Percentiles rank a stretch among this genome's conserved stretches.
Conservation (phyloP, 2,329 filamentous ascomycete genomes). For the Verticillium longisporum region DNA sequence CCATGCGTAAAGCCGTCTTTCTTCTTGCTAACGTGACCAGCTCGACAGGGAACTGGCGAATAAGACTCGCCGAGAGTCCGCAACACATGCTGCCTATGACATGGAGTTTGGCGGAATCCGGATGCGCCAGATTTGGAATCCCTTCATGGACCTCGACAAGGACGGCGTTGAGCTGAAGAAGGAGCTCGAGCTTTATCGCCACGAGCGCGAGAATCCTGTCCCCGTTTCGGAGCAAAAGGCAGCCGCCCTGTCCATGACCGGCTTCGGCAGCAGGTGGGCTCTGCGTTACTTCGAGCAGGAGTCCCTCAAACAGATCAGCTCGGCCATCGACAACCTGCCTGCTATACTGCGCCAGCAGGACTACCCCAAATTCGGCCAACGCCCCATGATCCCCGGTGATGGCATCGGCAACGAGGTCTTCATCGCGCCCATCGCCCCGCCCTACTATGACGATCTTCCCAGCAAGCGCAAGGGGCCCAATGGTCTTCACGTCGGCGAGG, state of each 20-base stretch:
- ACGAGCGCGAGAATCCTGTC: slow-evolving; percentile 12
- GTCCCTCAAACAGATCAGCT: slow-evolving; percentile 10
- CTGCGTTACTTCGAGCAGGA: slow-evolving; percentile 6
- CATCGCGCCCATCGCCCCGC: slow-evolving; percentile 17
- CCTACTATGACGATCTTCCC: slow-evolving; percentile 11
- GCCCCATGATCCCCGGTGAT: slow-evolving; percentile 15
- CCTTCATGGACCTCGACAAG: slow-evolving; percentile 43
- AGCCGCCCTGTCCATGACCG: slow-evolving; percentile 16
- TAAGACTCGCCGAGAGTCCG: not conserved
- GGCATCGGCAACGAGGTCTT: slow-evolving; percentile 20
- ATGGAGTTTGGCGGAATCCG: slow-evolving; percentile 36
- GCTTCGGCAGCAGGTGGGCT: slow-evolving; percentile 19
- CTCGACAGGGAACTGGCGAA: not conserved
- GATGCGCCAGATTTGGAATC: slow-evolving; percentile 55
- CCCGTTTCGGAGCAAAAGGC: slow-evolving; percentile 11
- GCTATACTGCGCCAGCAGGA: slow-evolving; percentile 13
- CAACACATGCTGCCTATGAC: slow-evolving; percentile 7
- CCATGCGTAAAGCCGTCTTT: not conserved
- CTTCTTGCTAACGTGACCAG: not conserved
- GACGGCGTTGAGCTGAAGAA: slow-evolving; percentile 12
- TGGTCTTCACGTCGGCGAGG: slow-evolving; percentile 16
- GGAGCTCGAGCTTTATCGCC: slow-evolving; percentile 14
- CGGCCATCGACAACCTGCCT: slow-evolving; percentile 17
- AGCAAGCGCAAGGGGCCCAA: slow-evolving; percentile 10
- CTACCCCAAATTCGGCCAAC: slow-evolving; percentile 13